Base-by-base conservation (phyloP, 2,329 filamentous ascomycete genomes). In the Calonectria pseudoturangicola region DNA sequence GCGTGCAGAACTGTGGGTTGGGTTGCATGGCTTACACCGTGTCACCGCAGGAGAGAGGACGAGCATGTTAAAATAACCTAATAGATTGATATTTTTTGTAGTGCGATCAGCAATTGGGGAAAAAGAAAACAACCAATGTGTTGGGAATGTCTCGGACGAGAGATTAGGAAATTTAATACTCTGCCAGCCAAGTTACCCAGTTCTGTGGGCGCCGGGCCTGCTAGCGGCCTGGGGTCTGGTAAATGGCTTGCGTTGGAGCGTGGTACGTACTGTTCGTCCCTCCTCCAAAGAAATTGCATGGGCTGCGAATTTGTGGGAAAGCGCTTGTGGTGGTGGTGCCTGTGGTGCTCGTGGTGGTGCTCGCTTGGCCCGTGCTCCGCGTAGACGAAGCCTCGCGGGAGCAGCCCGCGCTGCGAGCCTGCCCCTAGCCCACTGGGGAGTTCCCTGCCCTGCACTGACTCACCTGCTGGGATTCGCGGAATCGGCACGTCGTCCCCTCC, bases 221-320 rank as follows among this genome's bases (percentile, higher is more conserved):
- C 54, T 60, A 60, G 54, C 16, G 33, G 21, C 54, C 54, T 47
- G 58, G 58, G 58, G 58, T 45, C 12, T 47, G 58, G 39, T 63
- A 63, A 63, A 63, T 63, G 58, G 58, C 39, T 47, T 63, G 58
- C 58, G 56, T 69, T 41, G 15, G 47, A 27, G 27, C 36, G 15
- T 0, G 58, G 58, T 63, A 63, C 58, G 58, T 63, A 63, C 58
- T 10, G 25, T 43, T 63, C 25, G 54, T 43, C 54, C 54, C 54
- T 39, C 30, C 54, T n/a, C 39, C 39, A 16, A 41, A 66, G 47
- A 43, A 66, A 66, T 66, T 41, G 25, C 36, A 16, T 8, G 39
- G 18, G 16, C 47, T 56, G 65, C 56, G 48, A 67, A 63, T 65
- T 68, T 21, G 70, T 63, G 58, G 65, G 68, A 68, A 72, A 68